A percentile compares a stretch with the other conserved stretches of the same genome.
Conservation (phyloP, 345 rosid species). For the Gossypium sturtianum region DNA sequence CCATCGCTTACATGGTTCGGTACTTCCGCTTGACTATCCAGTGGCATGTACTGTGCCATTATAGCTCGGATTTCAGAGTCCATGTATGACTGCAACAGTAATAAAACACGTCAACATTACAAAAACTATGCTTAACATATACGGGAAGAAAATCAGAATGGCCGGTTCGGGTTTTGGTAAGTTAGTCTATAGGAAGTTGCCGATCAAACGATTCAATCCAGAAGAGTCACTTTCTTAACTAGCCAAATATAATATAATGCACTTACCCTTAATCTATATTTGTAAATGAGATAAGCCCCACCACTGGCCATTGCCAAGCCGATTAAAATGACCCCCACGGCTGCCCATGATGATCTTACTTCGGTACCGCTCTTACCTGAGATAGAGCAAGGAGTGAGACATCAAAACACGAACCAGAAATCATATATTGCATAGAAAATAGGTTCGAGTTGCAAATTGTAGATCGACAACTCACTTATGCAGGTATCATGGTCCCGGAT, state of each 20-base stretch:
- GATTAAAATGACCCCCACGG: conserved; percentile 75
- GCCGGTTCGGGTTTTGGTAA: not conserved
- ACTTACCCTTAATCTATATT: conserved; percentile 77
- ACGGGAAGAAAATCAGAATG: not conserved
- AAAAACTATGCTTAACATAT: not conserved
- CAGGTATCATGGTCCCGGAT: conserved; percentile 91
- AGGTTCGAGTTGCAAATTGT: not conserved
- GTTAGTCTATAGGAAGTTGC: not conserved
- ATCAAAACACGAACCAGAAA: conserved; percentile 6
- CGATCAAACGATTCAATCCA: not conserved
- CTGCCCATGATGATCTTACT: conserved; percentile 85
- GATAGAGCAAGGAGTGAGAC: conserved; percentile 1
- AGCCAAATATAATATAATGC: not conserved
- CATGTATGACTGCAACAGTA: conserved; percentile 72
- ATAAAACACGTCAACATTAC: not conserved
- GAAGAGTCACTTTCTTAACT: not conserved
- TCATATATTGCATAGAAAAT: not conserved
- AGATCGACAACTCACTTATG: conserved; percentile 57
- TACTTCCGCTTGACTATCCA: conserved; percentile 72
- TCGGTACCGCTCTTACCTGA: conserved; percentile 66
- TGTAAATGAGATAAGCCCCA: conserved; percentile 87
- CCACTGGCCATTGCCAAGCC: conserved; percentile 76
- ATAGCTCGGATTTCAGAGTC: conserved; percentile 97
- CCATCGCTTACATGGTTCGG: conserved; percentile 52
- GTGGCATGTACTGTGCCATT: conserved; percentile 98